Percentiles rank a stretch among this genome's conserved stretches.
Conservation (phyloP, 2,329 filamentous ascomycete species). For the Cercospora janseana region DNA sequence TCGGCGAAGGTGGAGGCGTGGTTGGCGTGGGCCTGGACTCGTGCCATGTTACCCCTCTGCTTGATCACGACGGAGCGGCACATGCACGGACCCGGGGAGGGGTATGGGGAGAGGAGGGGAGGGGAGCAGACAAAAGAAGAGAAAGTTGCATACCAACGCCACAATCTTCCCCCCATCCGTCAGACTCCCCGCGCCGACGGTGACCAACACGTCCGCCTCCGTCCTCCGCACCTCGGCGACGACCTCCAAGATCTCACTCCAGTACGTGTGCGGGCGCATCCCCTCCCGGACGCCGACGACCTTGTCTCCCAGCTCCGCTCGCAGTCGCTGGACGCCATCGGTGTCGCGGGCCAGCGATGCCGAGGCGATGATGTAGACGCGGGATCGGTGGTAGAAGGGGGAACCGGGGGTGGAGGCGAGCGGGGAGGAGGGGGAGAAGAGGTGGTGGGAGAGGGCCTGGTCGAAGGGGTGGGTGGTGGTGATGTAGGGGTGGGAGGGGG, state of each 20-base stretch:
- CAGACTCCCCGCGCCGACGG: constrained; percentile 55
- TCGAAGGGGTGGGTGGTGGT: constrained; percentile 51
- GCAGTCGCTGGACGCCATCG: constrained; percentile 44
- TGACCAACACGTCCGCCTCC: constrained; percentile 52
- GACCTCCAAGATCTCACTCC: constrained; percentile 53
- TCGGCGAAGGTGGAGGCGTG: constrained; percentile 14
- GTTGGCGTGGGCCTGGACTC: constrained; percentile 20
- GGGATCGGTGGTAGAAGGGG: constrained; percentile 23
- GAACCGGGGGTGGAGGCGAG: neutral
- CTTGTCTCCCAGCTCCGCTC: constrained; percentile 42
- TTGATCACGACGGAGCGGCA: no score
- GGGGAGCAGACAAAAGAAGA: no score
- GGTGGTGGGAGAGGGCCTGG: constrained; percentile 47
- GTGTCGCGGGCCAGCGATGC: constrained; percentile 51
- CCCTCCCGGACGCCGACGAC: constrained; percentile 51
- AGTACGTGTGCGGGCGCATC: constrained; percentile 55
- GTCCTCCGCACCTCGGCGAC: constrained; percentile 41
- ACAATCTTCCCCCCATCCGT: constrained; percentile 58
- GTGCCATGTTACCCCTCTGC: no score
- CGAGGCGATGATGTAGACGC: constrained; percentile 54
- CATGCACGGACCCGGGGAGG: no score
- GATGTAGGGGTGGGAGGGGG: constrained; percentile 40
- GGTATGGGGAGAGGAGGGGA: no score
- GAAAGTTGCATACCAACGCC: constrained; percentile 39
- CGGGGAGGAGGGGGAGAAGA: neutral